A percentile compares a stretch with the other conserved stretches of the same genome.
Conservation (phyloP, 2,329 filamentous ascomycete species). For the Epichloe elymi region DNA sequence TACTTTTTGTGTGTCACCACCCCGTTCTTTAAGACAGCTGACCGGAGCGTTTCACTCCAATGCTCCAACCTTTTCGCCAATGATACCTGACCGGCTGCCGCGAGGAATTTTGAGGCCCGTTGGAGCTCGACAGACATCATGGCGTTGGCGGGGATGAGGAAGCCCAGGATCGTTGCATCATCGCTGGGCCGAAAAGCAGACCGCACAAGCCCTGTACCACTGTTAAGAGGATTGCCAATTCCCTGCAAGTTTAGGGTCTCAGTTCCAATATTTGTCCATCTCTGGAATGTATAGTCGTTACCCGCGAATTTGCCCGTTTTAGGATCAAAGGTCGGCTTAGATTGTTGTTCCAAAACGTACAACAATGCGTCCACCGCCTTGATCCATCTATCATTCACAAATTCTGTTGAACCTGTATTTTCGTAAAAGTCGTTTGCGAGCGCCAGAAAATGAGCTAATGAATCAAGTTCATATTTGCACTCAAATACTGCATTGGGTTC, state of each 20-base stretch:
- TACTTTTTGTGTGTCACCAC: slow-evolving; percentile 63
- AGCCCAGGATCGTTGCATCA: slow-evolving; percentile 86
- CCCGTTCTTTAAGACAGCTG: slow-evolving; percentile 75
- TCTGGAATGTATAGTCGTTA: slow-evolving; percentile 81
- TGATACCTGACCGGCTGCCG: slow-evolving; percentile 39
- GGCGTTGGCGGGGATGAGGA: slow-evolving; percentile 89
- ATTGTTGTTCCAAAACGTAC: slow-evolving; percentile 63
- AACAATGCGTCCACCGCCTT: slow-evolving; percentile 64
- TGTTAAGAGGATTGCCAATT: slow-evolving; percentile 81
- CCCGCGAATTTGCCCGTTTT: slow-evolving; percentile 48
- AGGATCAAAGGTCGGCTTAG: slow-evolving; percentile 64
- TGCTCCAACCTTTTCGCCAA: slow-evolving; percentile 42
- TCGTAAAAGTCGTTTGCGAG: slow-evolving; percentile 78
- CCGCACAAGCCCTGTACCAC: slow-evolving; percentile 71
- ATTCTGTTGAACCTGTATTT: slow-evolving; percentile 63
- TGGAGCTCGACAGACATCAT: slow-evolving; percentile 88
- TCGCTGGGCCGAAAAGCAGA: slow-evolving; percentile 92
- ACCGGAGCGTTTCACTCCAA: slow-evolving; percentile 50
- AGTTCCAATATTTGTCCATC: slow-evolving; percentile 67
- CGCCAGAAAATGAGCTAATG: slow-evolving; percentile 79
- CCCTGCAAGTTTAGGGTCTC: slow-evolving; percentile 78
- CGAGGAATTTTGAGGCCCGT: slow-evolving; percentile 58
- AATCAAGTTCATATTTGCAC: slow-evolving; percentile 98
- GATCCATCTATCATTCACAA: slow-evolving; percentile 68
- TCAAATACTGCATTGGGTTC: slow-evolving; percentile 82